These are phyloP conservation scores for Acidiella bohemica DNA, from an alignment of 495 filamentous ascomycete genomes.

Conservation along the genomic window DNA sequence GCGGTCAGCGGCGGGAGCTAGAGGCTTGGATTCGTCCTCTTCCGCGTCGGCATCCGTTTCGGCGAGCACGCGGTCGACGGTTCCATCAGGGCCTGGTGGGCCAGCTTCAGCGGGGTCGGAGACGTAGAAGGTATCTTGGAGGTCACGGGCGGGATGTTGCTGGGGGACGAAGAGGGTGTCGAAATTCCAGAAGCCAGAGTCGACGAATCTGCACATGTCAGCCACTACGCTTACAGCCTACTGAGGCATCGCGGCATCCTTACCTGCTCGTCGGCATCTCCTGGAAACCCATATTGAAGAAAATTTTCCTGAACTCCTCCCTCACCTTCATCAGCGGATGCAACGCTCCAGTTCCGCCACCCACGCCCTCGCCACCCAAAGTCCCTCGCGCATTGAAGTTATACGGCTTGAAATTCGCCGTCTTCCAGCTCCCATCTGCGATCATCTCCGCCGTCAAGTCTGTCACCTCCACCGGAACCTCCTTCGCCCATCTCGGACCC, in stretches of 20 bases:
- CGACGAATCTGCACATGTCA: slow-evolving; percentile 47
- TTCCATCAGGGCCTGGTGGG: slow-evolving; percentile 58
- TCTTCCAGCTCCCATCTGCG: slow-evolving; percentile 66
- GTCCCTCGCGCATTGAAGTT: slow-evolving; percentile 91
- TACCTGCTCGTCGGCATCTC: slow-evolving; percentile 58
- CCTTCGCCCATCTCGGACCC: slow-evolving; percentile 69
- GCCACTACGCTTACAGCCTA: slow-evolving; percentile 20
- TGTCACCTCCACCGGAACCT: slow-evolving; percentile 86
- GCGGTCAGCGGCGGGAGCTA: slow-evolving; percentile 16
- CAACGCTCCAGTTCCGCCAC: slow-evolving; percentile 64
- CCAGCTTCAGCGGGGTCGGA: slow-evolving; percentile 71
- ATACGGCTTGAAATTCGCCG: slow-evolving; percentile 83
- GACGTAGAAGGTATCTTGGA: slow-evolving; percentile 98
- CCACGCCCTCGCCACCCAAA: slow-evolving; percentile 54
- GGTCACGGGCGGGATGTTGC: slow-evolving; percentile 89
- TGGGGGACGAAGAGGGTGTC: slow-evolving; percentile 94
- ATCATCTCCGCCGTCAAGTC: slow-evolving; percentile 93
- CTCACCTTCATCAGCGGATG: slow-evolving; percentile 94
- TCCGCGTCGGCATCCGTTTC: slow-evolving; percentile 26
- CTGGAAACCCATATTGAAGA: slow-evolving; percentile 85
- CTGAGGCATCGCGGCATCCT: slow-evolving; percentile 23
- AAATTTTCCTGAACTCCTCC: slow-evolving; percentile 86
- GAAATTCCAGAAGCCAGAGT: slow-evolving; percentile 98
- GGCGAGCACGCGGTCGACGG: slow-evolving; percentile 25
- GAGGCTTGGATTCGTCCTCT: slow-evolving; percentile 24